Conservation (phyloP, 2,329 filamentous ascomycete genomes). For the Diaporthe velutina region DNA sequence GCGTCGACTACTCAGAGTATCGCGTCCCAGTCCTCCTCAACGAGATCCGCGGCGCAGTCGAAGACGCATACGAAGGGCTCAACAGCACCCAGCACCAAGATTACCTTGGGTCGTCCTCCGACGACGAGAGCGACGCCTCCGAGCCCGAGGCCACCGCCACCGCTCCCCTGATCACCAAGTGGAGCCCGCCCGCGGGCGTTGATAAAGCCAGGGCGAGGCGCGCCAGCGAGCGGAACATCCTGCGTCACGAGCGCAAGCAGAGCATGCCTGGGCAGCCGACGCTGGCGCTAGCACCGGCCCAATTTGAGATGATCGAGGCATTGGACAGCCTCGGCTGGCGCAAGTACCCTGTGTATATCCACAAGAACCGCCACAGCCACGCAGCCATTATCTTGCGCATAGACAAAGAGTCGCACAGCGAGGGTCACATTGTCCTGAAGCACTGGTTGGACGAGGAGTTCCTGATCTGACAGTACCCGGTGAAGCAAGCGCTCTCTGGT, state of each 20-base stretch:
- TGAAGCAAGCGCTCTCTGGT: background rate
- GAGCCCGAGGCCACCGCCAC: conserved; percentile 31
- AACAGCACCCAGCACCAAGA: conserved; percentile 78
- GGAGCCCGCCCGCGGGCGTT: conserved; percentile 19
- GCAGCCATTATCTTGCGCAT: conserved; percentile 89
- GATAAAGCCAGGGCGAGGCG: conserved; percentile 44
- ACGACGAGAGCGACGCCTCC: conserved; percentile 30
- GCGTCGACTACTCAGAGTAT: conserved; percentile 77
- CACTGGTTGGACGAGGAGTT: conserved; percentile 89
- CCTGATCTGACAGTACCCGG: conserved; percentile 57
- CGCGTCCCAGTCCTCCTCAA: conserved; percentile 82
- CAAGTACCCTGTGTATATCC: conserved; percentile 80
- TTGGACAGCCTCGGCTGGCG: conserved; percentile 76
- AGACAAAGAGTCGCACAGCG: conserved; percentile 75
- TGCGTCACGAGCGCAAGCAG: conserved; percentile 55
- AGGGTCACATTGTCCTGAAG: conserved; percentile 81
- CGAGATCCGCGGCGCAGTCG: conserved; percentile 80
- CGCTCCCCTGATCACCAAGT: conserved; percentile 13
- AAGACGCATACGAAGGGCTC: conserved; percentile 81
- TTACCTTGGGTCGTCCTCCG: conserved; percentile 68
- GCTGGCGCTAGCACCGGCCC: conserved; percentile 81
- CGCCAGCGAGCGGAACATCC: conserved; percentile 52
- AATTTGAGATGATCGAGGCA: conserved; percentile 87
- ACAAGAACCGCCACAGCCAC: conserved; percentile 83
- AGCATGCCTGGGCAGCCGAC: conserved; percentile 69